phyloP scores from a whole-genome alignment of 306 rosid species.

The Benincasa hispida region DNA sequence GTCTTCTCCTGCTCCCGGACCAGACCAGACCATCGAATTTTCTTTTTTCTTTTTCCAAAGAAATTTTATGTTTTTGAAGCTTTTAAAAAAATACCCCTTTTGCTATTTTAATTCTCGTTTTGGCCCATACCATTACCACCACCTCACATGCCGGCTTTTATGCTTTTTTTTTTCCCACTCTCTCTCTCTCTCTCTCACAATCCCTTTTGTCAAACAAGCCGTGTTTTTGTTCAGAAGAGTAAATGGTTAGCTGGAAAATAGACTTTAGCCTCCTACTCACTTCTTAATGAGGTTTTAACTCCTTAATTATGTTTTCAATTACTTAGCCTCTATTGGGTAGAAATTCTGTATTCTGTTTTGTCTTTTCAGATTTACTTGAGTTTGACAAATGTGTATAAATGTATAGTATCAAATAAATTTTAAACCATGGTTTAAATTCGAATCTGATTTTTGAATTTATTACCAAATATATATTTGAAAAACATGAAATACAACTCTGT shows the following conservation, averaged over 20 bases:
- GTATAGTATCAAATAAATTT: too few species aligned
- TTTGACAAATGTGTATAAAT: too few species aligned
- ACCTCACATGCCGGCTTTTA: background rate
- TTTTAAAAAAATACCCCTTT: background rate
- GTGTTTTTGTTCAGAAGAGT: constrained; percentile 1
- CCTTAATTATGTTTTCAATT: background rate
- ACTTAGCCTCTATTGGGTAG: too few species aligned
- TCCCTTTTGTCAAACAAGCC: background rate
- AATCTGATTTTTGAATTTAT: too few species aligned
- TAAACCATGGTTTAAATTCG: too few species aligned
- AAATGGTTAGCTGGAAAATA: constrained; percentile 7
- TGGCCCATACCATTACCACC: background rate
- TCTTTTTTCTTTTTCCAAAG: background rate
- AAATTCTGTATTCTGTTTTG: too few species aligned
- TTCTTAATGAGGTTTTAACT: background rate
- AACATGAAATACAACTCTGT: too few species aligned
- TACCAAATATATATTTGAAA: too few species aligned
- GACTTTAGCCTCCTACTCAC: background rate
- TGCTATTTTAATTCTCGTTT: background rate
- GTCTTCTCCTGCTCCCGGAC: background rate
- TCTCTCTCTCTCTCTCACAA: background rate
- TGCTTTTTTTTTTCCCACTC: background rate
- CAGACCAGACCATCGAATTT: background rate
- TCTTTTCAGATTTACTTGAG: too few species aligned
- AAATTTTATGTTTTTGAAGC: background rate